Percentiles rank a stretch among this genome's conserved stretches.
Conservation (phyloP, 148 eudicot species). For the Talinum fruticosum region DNA sequence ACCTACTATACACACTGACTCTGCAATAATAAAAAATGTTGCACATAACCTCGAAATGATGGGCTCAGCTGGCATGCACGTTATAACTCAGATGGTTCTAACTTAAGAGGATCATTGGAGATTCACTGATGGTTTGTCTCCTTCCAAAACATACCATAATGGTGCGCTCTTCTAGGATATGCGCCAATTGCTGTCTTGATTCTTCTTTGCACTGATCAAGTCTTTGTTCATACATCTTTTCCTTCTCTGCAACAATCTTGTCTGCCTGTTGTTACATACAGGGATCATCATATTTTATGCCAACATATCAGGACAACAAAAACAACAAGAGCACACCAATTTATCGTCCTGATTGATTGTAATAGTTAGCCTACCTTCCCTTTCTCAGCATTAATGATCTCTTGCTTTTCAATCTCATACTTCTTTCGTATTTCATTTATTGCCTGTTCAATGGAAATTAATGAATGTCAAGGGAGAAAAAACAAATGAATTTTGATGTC, state of each 20-base stretch:
- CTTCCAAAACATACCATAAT: slow-evolving; percentile 50
- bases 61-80: neutral
- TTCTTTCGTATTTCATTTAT: slow-evolving; percentile 86
- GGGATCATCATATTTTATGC: slow-evolving; percentile 12
- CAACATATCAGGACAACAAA: neutral
- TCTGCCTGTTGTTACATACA: slow-evolving; percentile 57
- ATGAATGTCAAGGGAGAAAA: slow-evolving; percentile 14
- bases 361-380: slow-evolving; percentile 61
- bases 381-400: slow-evolving; percentile 65
- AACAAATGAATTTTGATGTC: neutral
- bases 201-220: slow-evolving; percentile 69
- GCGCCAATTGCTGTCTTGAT: slow-evolving; percentile 45
- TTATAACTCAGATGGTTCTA: neutral
- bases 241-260: slow-evolving; percentile 62
- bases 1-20: neutral
- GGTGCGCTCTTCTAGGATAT: slow-evolving; percentile 73
- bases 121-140: neutral
- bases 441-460: slow-evolving; percentile 52
- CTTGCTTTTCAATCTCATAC: slow-evolving; percentile 87
- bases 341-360: neutral
- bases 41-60: neutral
- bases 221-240: slow-evolving; percentile 54
- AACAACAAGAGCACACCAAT: slow-evolving; percentile 2
- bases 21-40: neutral
- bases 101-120: neutral